These are phyloP conservation scores for Leptomonas seymouri DNA, from an alignment of 208 protist genomes.

Conservation along the genomic window DNA sequence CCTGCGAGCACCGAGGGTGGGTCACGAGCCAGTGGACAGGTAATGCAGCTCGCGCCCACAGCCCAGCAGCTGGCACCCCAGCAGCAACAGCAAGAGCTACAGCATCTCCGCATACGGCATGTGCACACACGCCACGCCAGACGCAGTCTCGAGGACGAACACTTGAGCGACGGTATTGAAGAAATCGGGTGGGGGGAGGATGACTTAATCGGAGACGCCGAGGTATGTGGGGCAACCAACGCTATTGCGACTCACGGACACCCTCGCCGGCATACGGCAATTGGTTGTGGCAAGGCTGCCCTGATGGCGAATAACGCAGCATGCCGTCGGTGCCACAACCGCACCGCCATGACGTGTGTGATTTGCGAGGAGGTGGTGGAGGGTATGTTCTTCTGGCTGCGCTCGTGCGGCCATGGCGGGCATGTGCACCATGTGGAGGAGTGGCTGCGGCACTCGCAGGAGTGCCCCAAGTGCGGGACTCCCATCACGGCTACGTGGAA, in stretches of 20 bases:
- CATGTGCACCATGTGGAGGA: conserved; percentile 83
- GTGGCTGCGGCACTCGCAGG: conserved; percentile 68
- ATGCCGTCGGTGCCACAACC: conserved; percentile 53
- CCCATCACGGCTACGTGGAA: conserved; percentile 49
- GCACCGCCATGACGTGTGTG: conserved; percentile 65
- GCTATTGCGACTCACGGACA: conserved; percentile 15
- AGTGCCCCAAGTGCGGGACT: conserved; percentile 76
- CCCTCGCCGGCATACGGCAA: conserved; percentile 14
- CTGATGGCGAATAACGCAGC: conserved; percentile 54
- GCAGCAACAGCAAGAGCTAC: too few relatives aligned
- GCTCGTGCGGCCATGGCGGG: conserved; percentile 83
- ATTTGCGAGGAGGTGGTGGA: conserved; percentile 86
- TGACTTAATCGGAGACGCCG: neutral
- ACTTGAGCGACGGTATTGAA: too few relatives aligned
- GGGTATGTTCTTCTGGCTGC: conserved; percentile 82
- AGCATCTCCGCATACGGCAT: neutral
- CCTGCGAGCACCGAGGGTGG: conserved; percentile 1
- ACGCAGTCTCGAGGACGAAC: conserved; percentile 18
- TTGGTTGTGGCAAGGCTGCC: conserved; percentile 10
- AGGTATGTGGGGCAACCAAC: conserved; percentile 10
- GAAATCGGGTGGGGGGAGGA: too few relatives aligned
- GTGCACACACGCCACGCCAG: neutral
- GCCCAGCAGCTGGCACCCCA: neutral
- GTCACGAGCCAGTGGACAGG: neutral
- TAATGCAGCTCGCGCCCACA: neutral